A percentile compares a stretch with the other conserved stretches of the same genome.
phyloP scores from a whole-genome alignment of 2,329 filamentous ascomycete species.

The Aspergillus niger region DNA sequence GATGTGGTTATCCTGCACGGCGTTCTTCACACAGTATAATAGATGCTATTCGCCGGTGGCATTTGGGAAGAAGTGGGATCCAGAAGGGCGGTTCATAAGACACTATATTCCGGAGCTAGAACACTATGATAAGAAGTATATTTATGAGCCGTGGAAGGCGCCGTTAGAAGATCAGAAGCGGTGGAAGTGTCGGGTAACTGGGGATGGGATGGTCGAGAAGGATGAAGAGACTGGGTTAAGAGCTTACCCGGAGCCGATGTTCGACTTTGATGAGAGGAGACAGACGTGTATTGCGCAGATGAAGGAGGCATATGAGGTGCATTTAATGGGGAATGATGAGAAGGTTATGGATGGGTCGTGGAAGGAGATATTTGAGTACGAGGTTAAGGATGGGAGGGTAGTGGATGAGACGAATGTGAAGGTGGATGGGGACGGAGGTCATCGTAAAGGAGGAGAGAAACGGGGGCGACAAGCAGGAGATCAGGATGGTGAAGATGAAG shows the following conservation, averaged over 20 bases:
- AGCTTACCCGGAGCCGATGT: slow-evolving; percentile 73
- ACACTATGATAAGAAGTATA: slow-evolving; percentile 66
- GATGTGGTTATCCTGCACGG: slow-evolving; percentile 67
- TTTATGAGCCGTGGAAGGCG: slow-evolving; percentile 80
- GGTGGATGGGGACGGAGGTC: neutral
- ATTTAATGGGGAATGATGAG: slow-evolving; percentile 64
- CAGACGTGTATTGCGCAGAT: slow-evolving; percentile 65
- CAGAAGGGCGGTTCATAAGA: slow-evolving; percentile 62
- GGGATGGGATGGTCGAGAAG: slow-evolving; percentile 48
- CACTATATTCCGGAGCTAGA: slow-evolving; percentile 68
- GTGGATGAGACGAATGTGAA: neutral
- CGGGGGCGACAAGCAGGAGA: neutral
- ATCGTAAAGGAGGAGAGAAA: neutral
- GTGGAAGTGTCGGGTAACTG: slow-evolving; percentile 64
- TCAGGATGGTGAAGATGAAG: accelerated
- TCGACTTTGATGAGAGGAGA: slow-evolving; percentile 68
- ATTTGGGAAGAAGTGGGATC: slow-evolving; percentile 76
- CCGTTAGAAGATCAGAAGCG: slow-evolving; percentile 67
- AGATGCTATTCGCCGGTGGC: slow-evolving; percentile 59
- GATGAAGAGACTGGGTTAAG: slow-evolving; percentile 47
- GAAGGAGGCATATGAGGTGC: slow-evolving; percentile 69
- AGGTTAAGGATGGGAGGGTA: neutral
- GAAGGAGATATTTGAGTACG: slow-evolving; percentile 48
- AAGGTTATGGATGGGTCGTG: slow-evolving; percentile 60
- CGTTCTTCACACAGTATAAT: slow-evolving; percentile 58